phyloP scores from a whole-genome alignment of 192 early-diverging fungal species.

The Linnemannia zychae region DNA sequence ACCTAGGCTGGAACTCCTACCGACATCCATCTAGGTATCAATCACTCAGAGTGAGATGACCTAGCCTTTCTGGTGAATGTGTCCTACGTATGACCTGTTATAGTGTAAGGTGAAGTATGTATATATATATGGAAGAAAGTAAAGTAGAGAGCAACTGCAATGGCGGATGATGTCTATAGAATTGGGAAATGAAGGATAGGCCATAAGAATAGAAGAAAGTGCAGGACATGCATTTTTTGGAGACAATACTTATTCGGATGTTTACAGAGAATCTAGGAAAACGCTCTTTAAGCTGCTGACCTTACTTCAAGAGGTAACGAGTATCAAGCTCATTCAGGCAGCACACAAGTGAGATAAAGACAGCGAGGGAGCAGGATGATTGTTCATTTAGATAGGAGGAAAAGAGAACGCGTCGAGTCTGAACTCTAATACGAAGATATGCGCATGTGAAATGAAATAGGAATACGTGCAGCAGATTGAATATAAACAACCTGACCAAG shows the following conservation, averaged over 20 bases:
- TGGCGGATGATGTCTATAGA: too few species aligned
- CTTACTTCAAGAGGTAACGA: too few species aligned
- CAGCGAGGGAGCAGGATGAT: neutral
- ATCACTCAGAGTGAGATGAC: constrained; percentile 72
- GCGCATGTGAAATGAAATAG: neutral
- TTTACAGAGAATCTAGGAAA: too few species aligned
- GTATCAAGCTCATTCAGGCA: too few species aligned
- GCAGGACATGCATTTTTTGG: too few species aligned
- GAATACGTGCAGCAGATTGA: neutral
- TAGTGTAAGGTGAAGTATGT: neutral
- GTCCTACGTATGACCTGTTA: constrained; percentile 75
- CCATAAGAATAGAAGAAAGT: too few species aligned
- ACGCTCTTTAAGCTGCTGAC: too few species aligned
- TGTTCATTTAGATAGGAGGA: neutral
- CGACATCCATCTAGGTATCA: constrained; percentile 76
- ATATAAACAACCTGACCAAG: neutral
- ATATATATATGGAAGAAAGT: neutral
- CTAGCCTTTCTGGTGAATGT: constrained; percentile 68
- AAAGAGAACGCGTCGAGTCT: neutral
- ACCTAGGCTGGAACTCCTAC: constrained; percentile 73
- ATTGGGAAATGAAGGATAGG: too few species aligned
- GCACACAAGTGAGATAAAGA: neutral
- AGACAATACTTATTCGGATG: too few species aligned
- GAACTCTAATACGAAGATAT: neutral
- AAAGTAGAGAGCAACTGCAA: too few species aligned